Conservation (phyloP, 1,284 basidiomycete genomes). For the Moesziomyces sp. region DNA sequence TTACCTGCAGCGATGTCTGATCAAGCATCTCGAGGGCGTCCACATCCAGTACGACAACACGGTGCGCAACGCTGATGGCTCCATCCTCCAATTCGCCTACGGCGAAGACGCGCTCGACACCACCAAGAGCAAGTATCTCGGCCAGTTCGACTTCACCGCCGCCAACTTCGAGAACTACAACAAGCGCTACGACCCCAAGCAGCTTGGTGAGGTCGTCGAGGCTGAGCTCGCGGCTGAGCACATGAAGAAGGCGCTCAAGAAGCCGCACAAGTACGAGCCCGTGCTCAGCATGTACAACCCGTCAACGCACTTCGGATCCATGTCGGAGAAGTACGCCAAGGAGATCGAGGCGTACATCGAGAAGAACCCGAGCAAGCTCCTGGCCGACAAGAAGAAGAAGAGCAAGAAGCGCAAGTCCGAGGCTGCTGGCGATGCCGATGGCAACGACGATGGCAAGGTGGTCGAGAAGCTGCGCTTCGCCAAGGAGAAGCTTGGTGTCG, state of each 20-base stretch:
- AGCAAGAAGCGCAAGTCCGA: constrained; percentile 68
- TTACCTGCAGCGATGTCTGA: constrained; percentile 96
- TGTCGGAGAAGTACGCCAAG: constrained; percentile 90
- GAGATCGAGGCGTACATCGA: constrained; percentile 84
- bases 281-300: constrained; percentile 83
- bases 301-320: constrained; percentile 83
- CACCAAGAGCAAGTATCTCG: constrained; percentile 76
- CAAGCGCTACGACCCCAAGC: constrained; percentile 75
- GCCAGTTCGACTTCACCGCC: constrained; percentile 92
- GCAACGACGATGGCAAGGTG: constrained; percentile 42
- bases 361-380: constrained; percentile 79
- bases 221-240: constrained; percentile 77
- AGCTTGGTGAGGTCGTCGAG: constrained; percentile 75
- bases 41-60: constrained; percentile 98
- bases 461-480: constrained; percentile 70
- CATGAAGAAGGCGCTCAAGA: constrained; percentile 92
- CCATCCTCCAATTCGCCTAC: constrained; percentile 95
- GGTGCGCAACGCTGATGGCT: constrained; percentile 91
- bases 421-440: constrained; percentile 58
- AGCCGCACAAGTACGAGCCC: constrained; percentile 80
- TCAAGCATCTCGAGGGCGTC: constrained; percentile 97
- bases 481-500: constrained; percentile 66
- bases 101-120: constrained; percentile 97
- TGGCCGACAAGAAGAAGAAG: constrained; percentile 73
- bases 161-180: constrained; percentile 85